These are phyloP conservation scores for Xylaria venustula DNA, from an alignment of 495 filamentous ascomycete species.

Conservation along the genomic window DNA sequence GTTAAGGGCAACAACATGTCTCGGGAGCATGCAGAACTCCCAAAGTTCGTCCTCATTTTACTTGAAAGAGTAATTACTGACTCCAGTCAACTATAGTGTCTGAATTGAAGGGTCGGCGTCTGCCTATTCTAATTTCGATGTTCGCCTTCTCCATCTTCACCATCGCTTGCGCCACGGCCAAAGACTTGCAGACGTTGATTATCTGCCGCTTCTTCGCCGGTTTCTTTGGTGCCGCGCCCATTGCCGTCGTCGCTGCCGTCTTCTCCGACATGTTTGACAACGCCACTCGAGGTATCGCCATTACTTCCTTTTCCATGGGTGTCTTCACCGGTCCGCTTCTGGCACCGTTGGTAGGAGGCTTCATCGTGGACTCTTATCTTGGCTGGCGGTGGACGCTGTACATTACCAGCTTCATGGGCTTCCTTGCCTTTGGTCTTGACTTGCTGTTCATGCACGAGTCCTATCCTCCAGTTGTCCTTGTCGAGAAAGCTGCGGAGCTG, in stretches of 20 bases:
- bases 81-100: no score
- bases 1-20: no score
- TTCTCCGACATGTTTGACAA: conserved; percentile 90
- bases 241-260: conserved; percentile 82
- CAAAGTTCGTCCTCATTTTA: no score
- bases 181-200: conserved; percentile 79
- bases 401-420: conserved; percentile 70
- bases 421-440: conserved; percentile 65
- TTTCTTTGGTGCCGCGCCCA: conserved; percentile 70
- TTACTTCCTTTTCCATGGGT: conserved; percentile 79
- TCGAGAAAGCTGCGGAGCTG: conserved; percentile 73
- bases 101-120: conserved; percentile 71
- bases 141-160: conserved; percentile 81
- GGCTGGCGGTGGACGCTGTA: conserved; percentile 91
- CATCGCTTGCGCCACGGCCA: conserved; percentile 66
- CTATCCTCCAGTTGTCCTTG: conserved; percentile 78
- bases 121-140: conserved; percentile 69
- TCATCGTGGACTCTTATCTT: conserved; percentile 66
- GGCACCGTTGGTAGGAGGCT: conserved; percentile 82
- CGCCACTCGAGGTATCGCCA: conserved; percentile 71
- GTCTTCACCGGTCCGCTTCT: conserved; percentile 81
- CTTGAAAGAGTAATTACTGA: no score
- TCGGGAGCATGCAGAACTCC: no score
- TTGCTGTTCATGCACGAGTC: conserved; percentile 76
- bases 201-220: conserved; percentile 84